A percentile compares a stretch with the other conserved stretches of the same genome.
Evolutionary conservation across 139 green algal species (phyloP).

Genomic region (Chlorella sp.): DNA sequence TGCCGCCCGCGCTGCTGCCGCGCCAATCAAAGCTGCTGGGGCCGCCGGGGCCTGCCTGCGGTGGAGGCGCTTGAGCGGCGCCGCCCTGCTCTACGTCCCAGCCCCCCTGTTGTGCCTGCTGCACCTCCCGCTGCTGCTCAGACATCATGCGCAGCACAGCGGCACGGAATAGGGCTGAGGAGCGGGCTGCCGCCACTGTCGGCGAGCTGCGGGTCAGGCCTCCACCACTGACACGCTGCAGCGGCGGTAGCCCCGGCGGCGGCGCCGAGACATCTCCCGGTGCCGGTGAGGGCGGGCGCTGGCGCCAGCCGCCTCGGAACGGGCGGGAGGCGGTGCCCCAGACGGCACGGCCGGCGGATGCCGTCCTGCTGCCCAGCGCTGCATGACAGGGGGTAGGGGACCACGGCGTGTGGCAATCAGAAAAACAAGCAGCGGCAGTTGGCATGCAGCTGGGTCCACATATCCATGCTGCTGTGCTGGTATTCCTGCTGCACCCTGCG

Average conservation of each 20-base stretch:
- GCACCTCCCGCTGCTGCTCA: background rate
- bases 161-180: background rate
- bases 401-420: no score
- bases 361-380: background rate
- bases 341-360: background rate
- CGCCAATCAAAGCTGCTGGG: background rate
- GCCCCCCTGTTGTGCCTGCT: background rate
- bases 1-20: no score
- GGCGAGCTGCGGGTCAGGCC: background rate
- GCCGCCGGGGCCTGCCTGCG: background rate
- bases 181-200: background rate
- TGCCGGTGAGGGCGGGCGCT: background rate
- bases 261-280: background rate
- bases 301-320: background rate
- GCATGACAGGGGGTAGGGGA: background rate
- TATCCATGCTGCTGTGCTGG: no score
- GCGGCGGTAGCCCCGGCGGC: no score
- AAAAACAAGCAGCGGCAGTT: no score
- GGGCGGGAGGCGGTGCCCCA: background rate
- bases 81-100: background rate
- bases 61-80: background rate
- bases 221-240: no score
- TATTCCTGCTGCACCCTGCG: no score
- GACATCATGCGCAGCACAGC: constrained; percentile 14
- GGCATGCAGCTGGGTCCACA: no score